Evolutionary conservation across 352 stramenopile genomes (phyloP).

Genomic region (Pythium grandisporangium): DNA sequence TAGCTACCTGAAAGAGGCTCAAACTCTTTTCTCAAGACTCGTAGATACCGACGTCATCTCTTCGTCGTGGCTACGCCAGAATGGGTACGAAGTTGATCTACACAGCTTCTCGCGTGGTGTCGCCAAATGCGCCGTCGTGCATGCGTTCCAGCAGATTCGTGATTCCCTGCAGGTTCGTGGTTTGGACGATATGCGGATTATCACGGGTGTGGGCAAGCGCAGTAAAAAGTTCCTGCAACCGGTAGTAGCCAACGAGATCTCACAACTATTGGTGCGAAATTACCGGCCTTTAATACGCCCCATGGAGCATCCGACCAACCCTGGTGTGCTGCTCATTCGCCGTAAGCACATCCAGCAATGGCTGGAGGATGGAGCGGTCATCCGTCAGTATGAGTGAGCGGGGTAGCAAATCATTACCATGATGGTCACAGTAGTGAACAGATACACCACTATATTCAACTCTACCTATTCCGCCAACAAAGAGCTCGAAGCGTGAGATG

Average conservation of each 20-base stretch:
- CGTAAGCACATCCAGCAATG: constrained; percentile 43
- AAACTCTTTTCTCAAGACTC: constrained; percentile 36
- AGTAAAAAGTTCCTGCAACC: constrained; percentile 54
- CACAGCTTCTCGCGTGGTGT: constrained; percentile 57
- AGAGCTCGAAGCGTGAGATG: no score
- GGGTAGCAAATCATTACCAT: background rate
- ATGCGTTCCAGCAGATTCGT: constrained; percentile 29
- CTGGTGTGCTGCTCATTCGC: constrained; percentile 43
- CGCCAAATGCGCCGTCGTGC: constrained; percentile 62
- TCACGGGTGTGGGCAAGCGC: constrained; percentile 57
- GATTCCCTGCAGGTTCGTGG: constrained; percentile 4
- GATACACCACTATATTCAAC: no score
- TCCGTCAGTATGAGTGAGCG: constrained; percentile 8
- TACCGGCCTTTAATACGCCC: constrained; percentile 39
- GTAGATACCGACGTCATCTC: constrained; percentile 29
- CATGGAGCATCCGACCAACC: constrained; percentile 41
- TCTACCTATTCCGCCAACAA: no score
- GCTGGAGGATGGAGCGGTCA: constrained; percentile 16
- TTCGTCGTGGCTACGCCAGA: constrained; percentile 36
- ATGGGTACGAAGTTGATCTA: constrained; percentile 61
- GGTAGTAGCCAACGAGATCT: constrained; percentile 41
- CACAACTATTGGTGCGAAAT: constrained; percentile 35
- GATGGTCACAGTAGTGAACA: no score
- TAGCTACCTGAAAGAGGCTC: constrained; percentile 31
- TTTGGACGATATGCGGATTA: constrained; percentile 51